Percentiles rank a stretch among this genome's conserved stretches.
phyloP scores from a whole-genome alignment of 495 filamentous ascomycete genomes.

The Ramalina peruviana region DNA sequence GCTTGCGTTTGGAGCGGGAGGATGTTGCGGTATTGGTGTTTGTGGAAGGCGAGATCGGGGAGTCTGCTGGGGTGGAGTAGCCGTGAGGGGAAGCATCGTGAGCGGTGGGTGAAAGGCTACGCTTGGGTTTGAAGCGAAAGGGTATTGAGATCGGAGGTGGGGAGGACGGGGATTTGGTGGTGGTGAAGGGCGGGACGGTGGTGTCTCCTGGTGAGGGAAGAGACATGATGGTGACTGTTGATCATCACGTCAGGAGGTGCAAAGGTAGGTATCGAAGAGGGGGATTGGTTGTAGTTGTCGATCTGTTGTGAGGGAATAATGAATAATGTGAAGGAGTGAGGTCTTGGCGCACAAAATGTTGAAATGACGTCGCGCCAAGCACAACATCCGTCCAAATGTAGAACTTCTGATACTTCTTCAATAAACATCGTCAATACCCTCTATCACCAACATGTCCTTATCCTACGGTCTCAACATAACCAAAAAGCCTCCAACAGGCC shows the following conservation, averaged over 20 bases:
- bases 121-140: conserved; percentile 16
- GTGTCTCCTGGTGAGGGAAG: too few species aligned
- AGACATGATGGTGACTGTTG: too few species aligned
- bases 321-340: too few species aligned
- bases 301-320: too few species aligned
- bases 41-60: conserved; percentile 19
- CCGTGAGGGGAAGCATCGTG: background rate
- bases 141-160: conserved; percentile 7
- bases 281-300: too few species aligned
- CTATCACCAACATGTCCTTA: conserved; percentile 25
- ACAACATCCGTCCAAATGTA: background rate
- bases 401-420: background rate
- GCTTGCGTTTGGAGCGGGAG: conserved; percentile 9
- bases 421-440: background rate
- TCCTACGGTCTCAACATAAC: conserved; percentile 46
- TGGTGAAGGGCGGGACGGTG: conserved; percentile 7
- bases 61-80: background rate
- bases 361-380: too few species aligned
- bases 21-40: background rate
- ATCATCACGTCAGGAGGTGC: too few species aligned
- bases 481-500: conserved; percentile 25
- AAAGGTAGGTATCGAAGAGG: too few species aligned
- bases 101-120: background rate
- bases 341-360: too few species aligned
- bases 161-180: conserved; percentile 2